These are phyloP conservation scores for Polyporus tsugae DNA, from an alignment of 1,284 basidiomycete species.

Conservation along the genomic window DNA sequence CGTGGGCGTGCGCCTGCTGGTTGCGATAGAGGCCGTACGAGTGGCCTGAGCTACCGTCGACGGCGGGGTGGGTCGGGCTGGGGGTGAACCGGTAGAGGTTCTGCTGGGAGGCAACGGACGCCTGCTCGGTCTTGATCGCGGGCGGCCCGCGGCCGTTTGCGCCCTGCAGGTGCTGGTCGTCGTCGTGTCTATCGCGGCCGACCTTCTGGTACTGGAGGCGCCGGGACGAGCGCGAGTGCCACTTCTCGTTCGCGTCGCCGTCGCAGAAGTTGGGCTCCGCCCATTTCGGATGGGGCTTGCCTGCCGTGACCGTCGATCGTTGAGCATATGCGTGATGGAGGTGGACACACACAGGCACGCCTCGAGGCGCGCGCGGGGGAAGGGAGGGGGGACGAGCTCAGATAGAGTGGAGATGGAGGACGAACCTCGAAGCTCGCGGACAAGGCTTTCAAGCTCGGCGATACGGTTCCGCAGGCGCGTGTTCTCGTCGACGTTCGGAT, in stretches of 20 bases:
- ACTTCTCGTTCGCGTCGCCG: slow-evolving; percentile 80
- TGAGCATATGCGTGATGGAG: slow-evolving; percentile 9
- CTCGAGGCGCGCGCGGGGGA: slow-evolving; percentile 11
- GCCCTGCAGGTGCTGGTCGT: slow-evolving; percentile 16
- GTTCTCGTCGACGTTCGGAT: slow-evolving; percentile 84
- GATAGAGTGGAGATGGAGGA: slow-evolving; percentile 14
- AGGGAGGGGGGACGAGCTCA: slow-evolving; percentile 12
- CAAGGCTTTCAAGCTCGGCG: slow-evolving; percentile 89
- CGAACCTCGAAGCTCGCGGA: slow-evolving; percentile 81
- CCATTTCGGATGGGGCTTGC: slow-evolving; percentile 85
- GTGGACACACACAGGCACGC: slow-evolving; percentile 2
- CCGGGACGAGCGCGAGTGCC: slow-evolving; percentile 85
- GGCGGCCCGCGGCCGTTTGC: slow-evolving; percentile 31
- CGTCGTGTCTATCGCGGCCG: slow-evolving; percentile 34
- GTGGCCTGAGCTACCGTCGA: slow-evolving; percentile 24
- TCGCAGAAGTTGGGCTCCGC: slow-evolving; percentile 79
- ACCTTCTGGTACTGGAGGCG: slow-evolving; percentile 42
- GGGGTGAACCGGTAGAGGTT: slow-evolving; percentile 43
- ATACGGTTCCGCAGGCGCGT: slow-evolving; percentile 85
- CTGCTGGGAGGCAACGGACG: slow-evolving; percentile 35
- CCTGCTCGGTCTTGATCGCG: slow-evolving; percentile 47
- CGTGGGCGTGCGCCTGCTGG: slow-evolving; percentile 34
- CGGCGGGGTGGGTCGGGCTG: slow-evolving; percentile 37
- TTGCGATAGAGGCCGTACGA: slow-evolving; percentile 30
- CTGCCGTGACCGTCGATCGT: slow-evolving; percentile 45